Base-by-base conservation (phyloP, 129 eudicot genomes). In the Flaveria robusta region DNA sequence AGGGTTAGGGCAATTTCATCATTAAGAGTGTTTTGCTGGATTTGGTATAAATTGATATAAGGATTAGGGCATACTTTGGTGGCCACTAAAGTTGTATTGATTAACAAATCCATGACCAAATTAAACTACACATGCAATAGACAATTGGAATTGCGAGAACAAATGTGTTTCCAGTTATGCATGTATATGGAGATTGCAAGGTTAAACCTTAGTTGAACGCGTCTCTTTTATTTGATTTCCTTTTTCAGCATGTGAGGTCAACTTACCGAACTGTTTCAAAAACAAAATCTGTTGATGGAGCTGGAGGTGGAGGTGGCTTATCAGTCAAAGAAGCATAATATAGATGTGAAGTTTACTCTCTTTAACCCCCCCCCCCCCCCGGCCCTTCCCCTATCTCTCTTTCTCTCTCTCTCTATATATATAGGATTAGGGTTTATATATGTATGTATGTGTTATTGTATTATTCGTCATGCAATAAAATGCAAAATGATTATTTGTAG, bases 201-300 rank as follows among this genome's bases (percentile, higher is more conserved):
- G 66, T 59, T 59, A 10, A 23, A 23, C 24, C 37, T 59, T 22
- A 41, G 39, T 46, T 14, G 9, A 23, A 46, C 27, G 24, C 14
- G 1, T 23, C 14, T 45, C 22, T 46, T 45, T 7, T 68, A 45
- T 23, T 20, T 9, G 27, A 12, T 60, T 19, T 46, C 5, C 49
- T 43, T 62, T 76, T 63, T 58, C 85, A 89, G 95, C 78, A 85
- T 42, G 91, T 86, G 78, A 77, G 95, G 74, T 84, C 87, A 23
- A 89, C 78, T 75, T 89, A 86, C 75, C 83, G 66, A 71, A 82
- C 75, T 51, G 70, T 79, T 75, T 59, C 77, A 24, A 82, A 80
- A 24, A 73, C 87, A 52, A 78, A 50, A 74, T 23, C 79, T 20
- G 71, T 75, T 71, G 87, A 77, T 74, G 85, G 58, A 80, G 79